phyloP scores from a whole-genome alignment of 176 grass and related monocot species.

The Hsuehochloa calcarea region DNA sequence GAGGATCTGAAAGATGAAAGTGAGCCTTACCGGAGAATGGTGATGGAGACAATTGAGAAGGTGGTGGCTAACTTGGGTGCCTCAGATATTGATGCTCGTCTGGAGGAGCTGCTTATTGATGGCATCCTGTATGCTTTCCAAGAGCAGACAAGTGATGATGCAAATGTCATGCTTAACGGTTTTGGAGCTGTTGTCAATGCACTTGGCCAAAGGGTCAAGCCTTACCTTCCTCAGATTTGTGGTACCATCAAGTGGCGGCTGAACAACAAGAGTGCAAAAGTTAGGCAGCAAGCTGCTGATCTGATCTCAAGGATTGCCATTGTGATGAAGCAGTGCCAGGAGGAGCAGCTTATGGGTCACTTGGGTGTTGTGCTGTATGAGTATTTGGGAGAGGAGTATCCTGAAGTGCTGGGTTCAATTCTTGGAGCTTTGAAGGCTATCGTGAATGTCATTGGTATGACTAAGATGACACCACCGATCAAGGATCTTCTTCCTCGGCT shows the following conservation, averaged over 20 bases:
- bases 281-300: slow-evolving; percentile 97
- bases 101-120: slow-evolving; percentile 97
- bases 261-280: slow-evolving; percentile 98
- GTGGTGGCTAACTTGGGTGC: slow-evolving; percentile 94
- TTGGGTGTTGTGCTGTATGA: slow-evolving; percentile 94
- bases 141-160: slow-evolving; percentile 99
- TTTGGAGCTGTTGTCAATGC: slow-evolving; percentile 98
- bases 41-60: slow-evolving; percentile 98
- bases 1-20: slow-evolving; percentile 98
- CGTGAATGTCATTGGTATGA: slow-evolving; percentile 98
- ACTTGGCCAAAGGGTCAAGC: slow-evolving; percentile 82
- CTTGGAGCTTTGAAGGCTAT: slow-evolving; percentile 97
- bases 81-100: slow-evolving; percentile 88
- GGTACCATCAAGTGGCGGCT: slow-evolving; percentile 98
- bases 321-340: slow-evolving; percentile 97
- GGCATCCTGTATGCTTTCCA: slow-evolving; percentile 98
- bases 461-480: slow-evolving; percentile 97
- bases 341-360: slow-evolving; percentile 97
- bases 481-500: slow-evolving; percentile 96
- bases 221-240: slow-evolving; percentile 96
- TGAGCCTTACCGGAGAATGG: slow-evolving; percentile 97
- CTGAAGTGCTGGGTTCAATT: slow-evolving; percentile 95
- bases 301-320: slow-evolving; percentile 92
- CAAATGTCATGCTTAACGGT: slow-evolving; percentile 99
- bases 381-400: slow-evolving; percentile 97